Evolutionary conservation across 768 basidiomycete genomes (phyloP).

Genomic region (Mycena metata): DNA sequence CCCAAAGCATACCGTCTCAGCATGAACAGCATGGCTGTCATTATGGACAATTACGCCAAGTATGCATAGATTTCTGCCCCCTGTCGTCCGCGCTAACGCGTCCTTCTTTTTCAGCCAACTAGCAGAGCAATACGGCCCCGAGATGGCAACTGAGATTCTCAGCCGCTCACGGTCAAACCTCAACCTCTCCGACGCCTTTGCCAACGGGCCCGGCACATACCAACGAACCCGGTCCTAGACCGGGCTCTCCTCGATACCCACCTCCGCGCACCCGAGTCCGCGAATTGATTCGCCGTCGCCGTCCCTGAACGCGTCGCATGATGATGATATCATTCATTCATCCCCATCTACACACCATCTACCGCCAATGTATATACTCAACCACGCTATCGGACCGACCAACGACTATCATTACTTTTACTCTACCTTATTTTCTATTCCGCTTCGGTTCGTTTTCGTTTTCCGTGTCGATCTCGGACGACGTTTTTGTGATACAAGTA

Average conservation of each 20-base stretch:
- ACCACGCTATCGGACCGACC: neutral
- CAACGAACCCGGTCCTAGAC: slow-evolving; percentile 23
- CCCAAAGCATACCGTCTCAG: slow-evolving; percentile 86
- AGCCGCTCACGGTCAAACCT: slow-evolving; percentile 70
- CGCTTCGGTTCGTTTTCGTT: too few relatives aligned
- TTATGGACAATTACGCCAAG: slow-evolving; percentile 90
- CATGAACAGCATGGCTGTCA: slow-evolving; percentile 80
- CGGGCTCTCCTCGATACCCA: slow-evolving; percentile 10
- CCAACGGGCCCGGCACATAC: slow-evolving; percentile 1
- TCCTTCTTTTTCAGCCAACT: slow-evolving; percentile 69
- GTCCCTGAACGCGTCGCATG: neutral
- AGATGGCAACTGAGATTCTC: slow-evolving; percentile 71
- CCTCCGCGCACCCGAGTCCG: too few relatives aligned
- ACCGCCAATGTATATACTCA: slow-evolving; percentile 4
- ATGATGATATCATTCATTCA: slow-evolving; percentile 25
- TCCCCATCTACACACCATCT: slow-evolving; percentile 4
- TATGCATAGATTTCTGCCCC: slow-evolving; percentile 50
- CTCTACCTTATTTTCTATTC: neutral
- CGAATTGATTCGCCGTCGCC: neutral
- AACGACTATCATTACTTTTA: neutral
- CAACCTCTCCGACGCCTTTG: slow-evolving; percentile 45
- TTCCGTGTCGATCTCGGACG: neutral
- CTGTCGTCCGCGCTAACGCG: too few relatives aligned
- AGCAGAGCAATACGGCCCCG: slow-evolving; percentile 78
- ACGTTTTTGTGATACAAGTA: neutral